These are phyloP conservation scores for Isoetes taiwanensis DNA, from an alignment of 75 land plant genomes.

Conservation along the genomic window DNA sequence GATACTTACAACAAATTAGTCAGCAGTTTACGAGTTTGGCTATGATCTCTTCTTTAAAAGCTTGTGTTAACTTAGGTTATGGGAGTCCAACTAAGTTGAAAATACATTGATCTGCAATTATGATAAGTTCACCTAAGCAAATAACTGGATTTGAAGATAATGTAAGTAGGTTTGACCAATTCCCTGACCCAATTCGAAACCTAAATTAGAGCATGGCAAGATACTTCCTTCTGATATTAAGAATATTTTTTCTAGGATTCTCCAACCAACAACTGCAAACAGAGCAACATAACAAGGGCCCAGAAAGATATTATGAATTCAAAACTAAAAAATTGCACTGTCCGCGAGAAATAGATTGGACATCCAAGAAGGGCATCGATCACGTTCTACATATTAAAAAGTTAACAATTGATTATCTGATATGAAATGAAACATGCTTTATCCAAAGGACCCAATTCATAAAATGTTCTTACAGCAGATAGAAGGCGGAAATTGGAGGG, in stretches of 20 bases:
- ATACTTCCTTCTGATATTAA: conserved; percentile 37
- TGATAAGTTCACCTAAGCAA: not conserved
- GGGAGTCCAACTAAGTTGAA: conserved; percentile 49
- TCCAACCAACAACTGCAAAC: conserved; percentile 42
- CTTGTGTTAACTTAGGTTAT: conserved; percentile 35
- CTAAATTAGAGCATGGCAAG: conserved; percentile 51
- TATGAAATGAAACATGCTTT: not conserved
- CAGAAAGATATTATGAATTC: no score
- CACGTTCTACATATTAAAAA: conserved; percentile 48
- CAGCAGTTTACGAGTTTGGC: conserved; percentile 64
- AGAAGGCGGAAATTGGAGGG: conserved; percentile 55
- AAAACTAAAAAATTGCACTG: not conserved
- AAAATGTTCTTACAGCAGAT: conserved; percentile 40
- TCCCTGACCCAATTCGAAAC: conserved; percentile 83
- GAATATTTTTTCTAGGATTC: conserved; percentile 39
- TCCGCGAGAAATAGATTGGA: conserved; percentile 77
- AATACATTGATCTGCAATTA: conserved; percentile 67
- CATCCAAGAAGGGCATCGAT: conserved; percentile 98
- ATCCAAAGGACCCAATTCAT: not conserved
- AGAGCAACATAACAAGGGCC: no score
- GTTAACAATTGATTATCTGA: not conserved
- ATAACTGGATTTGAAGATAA: not conserved
- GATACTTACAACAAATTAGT: conserved; percentile 70
- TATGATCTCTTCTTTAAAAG: conserved; percentile 42
- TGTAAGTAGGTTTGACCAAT: conserved; percentile 33